phyloP scores from a whole-genome alignment of 176 grass and related monocot species.

The Guadua angustifolia region DNA sequence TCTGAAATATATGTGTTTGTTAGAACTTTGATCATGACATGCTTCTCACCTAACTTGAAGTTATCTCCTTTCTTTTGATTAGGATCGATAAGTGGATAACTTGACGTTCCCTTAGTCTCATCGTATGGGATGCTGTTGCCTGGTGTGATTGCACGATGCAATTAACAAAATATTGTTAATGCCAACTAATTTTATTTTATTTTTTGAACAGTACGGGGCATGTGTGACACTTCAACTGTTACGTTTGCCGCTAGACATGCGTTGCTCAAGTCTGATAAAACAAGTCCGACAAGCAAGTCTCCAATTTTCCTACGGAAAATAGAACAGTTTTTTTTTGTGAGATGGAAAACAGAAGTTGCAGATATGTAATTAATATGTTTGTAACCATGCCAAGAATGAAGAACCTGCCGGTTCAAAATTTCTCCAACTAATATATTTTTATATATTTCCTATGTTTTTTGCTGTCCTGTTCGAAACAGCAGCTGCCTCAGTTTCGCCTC shows the following conservation, averaged over 20 bases:
- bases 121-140: not conserved
- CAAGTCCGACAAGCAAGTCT: not conserved
- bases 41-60: constrained; percentile 10
- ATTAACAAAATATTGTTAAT: not conserved
- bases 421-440: not conserved
- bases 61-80: not conserved
- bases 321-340: not conserved
- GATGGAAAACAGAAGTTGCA: not conserved
- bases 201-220: not conserved
- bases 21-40: not conserved
- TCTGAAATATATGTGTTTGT: not conserved
- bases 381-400: not conserved
- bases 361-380: not conserved
- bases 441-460: no score
- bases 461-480: not conserved
- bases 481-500: constrained; percentile 14
- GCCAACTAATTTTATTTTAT: not conserved
- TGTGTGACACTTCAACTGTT: constrained; percentile 1
- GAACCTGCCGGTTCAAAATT: not conserved
- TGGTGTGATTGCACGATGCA: not conserved
- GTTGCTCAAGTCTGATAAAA: not conserved
- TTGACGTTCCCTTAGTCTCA: not conserved
- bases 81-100: not conserved
- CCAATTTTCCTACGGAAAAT: not conserved
- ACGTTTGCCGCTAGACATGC: not conserved